These are phyloP conservation scores for Nepenthes gracilis DNA, from an alignment of 148 eudicot genomes.

Conservation along the genomic window DNA sequence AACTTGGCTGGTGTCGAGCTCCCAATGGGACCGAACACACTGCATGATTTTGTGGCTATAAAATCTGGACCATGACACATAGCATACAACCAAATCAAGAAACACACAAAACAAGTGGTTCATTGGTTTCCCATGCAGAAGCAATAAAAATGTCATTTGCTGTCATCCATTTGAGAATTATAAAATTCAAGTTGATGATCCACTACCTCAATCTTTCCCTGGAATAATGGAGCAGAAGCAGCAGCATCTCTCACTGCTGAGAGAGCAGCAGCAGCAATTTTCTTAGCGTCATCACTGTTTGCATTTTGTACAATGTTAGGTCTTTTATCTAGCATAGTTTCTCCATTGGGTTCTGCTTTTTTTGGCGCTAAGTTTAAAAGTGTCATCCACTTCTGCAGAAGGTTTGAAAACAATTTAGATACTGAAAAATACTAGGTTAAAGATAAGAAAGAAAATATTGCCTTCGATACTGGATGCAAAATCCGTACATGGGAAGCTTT, in stretches of 20 bases:
- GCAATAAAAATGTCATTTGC: neutral
- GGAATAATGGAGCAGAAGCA: conserved; percentile 32
- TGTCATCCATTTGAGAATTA: neutral
- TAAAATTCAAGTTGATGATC: neutral
- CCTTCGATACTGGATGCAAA: conserved; percentile 1
- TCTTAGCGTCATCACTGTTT: conserved; percentile 61
- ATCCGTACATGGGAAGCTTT: conserved; percentile 33
- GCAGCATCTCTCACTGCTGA: conserved; percentile 66
- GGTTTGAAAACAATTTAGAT: neutral
- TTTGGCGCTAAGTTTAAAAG: conserved; percentile 53
- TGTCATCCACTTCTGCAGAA: conserved; percentile 66
- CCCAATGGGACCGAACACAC: too few species aligned
- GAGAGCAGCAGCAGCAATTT: conserved; percentile 83
- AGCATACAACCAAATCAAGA: too few species aligned
- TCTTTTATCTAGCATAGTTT: conserved; percentile 11
- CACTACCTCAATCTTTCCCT: conserved; percentile 76
- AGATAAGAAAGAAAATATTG: neutral
- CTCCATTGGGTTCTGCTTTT: conserved; percentile 22
- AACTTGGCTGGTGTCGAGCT: too few species aligned
- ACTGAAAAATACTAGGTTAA: neutral
- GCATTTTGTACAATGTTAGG: conserved; percentile 30
- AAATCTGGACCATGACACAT: too few species aligned
- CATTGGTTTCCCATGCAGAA: too few species aligned
- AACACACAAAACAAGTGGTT: too few species aligned
- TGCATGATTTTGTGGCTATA: too few species aligned